Conservation (phyloP, 768 basidiomycete species). For the Tricholoma furcatifolium region DNA sequence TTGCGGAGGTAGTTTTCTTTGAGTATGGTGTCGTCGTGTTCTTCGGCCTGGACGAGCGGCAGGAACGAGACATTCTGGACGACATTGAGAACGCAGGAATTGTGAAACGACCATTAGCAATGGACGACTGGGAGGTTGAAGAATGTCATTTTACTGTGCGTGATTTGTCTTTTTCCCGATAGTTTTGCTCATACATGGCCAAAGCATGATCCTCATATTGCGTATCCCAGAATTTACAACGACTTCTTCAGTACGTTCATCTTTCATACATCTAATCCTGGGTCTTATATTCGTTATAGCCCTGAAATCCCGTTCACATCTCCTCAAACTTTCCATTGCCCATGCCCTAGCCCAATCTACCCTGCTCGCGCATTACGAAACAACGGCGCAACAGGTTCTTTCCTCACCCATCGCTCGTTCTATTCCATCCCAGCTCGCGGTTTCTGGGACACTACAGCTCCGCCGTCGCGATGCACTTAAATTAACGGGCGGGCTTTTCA, state of each 20-base stretch:
- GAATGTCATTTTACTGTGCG: conserved; percentile 86
- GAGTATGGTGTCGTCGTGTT: conserved; percentile 91
- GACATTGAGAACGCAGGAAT: conserved; percentile 75
- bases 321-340: conserved; percentile 89
- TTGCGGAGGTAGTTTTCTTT: conserved; percentile 79
- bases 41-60: conserved; percentile 77
- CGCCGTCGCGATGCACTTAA: conserved; percentile 82
- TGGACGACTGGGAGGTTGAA: conserved; percentile 88
- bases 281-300: conserved; percentile 42
- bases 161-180: conserved; percentile 14
- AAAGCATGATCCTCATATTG: conserved; percentile 80
- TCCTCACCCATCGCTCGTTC: conserved; percentile 73
- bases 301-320: conserved; percentile 87
- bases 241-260: conserved; percentile 83
- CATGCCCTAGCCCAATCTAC: conserved; percentile 96
- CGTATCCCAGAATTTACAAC: conserved; percentile 91
- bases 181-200: conserved; percentile 5
- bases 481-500: conserved; percentile 84
- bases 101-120: conserved; percentile 56
- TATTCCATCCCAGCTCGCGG: conserved; percentile 82
- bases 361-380: conserved; percentile 85
- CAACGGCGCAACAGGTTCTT: conserved; percentile 74
- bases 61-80: conserved; percentile 83
- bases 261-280: not conserved
- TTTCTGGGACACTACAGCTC: conserved; percentile 72